Evolutionary conservation across 1,139 yeast genomes (phyloP).

Genomic region (Arxiozyma heterogenica): DNA sequence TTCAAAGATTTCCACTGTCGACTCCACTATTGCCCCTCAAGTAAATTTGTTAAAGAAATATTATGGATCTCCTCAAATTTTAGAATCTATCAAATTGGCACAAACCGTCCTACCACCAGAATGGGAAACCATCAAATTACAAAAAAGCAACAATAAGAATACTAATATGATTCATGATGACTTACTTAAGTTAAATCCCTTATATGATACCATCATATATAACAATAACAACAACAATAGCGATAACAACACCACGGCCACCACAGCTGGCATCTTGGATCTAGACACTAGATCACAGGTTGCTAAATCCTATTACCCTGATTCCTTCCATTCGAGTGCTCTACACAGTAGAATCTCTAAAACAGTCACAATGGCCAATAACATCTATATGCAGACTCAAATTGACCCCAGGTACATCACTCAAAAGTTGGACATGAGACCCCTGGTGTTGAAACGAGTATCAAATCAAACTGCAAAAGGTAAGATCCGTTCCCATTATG

Average conservation of each 20-base stretch:
- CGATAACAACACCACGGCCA: no score
- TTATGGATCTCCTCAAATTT: slow-evolving; percentile 33
- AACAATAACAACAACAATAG: slow-evolving; percentile 36
- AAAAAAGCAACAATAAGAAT: slow-evolving; percentile 11
- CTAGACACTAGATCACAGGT: slow-evolving; percentile 23
- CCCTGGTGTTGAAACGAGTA: slow-evolving; percentile 68
- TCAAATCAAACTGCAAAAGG: slow-evolving; percentile 93
- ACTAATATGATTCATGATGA: slow-evolving; percentile 13
- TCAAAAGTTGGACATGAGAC: slow-evolving; percentile 50
- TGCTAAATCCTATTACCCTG: neutral
- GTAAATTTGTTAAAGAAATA: slow-evolving; percentile 15
- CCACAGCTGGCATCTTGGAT: slow-evolving; percentile 27
- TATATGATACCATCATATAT: slow-evolving; percentile 45
- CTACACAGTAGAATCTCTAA: slow-evolving; percentile 18
- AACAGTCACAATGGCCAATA: slow-evolving; percentile 39
- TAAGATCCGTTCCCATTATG: slow-evolving; percentile 76
- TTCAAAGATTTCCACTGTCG: neutral
- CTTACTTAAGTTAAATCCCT: slow-evolving; percentile 46
- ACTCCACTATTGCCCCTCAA: neutral
- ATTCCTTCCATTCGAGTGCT: slow-evolving; percentile 2
- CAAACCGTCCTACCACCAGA: slow-evolving; percentile 62
- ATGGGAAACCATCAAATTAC: slow-evolving; percentile 18
- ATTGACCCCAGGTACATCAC: slow-evolving; percentile 57
- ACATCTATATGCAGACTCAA: slow-evolving; percentile 64
- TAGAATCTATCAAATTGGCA: slow-evolving; percentile 72